A percentile compares a stretch with the other conserved stretches of the same genome.
Conservation (phyloP, 108 stramenopile genomes). For the Conticribra guillardii region DNA sequence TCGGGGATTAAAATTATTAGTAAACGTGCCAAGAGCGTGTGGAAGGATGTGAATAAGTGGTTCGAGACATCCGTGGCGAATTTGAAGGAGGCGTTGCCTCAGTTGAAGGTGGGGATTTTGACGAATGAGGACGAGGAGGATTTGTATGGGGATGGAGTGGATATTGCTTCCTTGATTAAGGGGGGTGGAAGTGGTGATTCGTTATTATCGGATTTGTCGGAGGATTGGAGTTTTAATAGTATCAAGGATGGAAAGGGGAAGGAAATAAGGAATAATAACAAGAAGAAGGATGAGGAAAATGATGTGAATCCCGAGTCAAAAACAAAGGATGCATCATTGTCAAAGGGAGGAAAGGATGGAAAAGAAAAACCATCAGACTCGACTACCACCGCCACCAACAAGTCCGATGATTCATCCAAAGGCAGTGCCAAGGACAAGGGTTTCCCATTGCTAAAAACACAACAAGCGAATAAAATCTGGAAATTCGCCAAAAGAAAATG, state of each 20-base stretch:
- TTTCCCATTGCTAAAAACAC: slow-evolving; percentile 36
- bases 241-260: neutral
- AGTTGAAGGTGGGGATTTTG: slow-evolving; percentile 7
- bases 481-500: slow-evolving; percentile 38
- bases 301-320: neutral
- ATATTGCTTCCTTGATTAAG: neutral
- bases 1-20: slow-evolving; percentile 67
- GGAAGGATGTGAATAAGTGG: slow-evolving; percentile 15
- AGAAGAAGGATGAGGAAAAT: neutral
- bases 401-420: neutral
- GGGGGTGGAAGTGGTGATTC: neutral
- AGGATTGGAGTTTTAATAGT: neutral
- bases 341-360: slow-evolving; percentile 4
- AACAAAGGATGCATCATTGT: neutral
- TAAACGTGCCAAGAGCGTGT: slow-evolving; percentile 45
- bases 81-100: slow-evolving; percentile 35
- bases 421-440: neutral
- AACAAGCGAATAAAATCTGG: slow-evolving; percentile 26
- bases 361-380: neutral
- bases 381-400: neutral
- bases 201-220: too few relatives aligned
- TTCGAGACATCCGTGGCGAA: slow-evolving; percentile 33
- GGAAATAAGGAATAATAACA: neutral
- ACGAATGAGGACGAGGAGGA: slow-evolving; percentile 13
- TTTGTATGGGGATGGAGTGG: slow-evolving; percentile 3